Evolutionary conservation across 257 asterid species (phyloP).

Genomic region (Solanum virginianum): DNA sequence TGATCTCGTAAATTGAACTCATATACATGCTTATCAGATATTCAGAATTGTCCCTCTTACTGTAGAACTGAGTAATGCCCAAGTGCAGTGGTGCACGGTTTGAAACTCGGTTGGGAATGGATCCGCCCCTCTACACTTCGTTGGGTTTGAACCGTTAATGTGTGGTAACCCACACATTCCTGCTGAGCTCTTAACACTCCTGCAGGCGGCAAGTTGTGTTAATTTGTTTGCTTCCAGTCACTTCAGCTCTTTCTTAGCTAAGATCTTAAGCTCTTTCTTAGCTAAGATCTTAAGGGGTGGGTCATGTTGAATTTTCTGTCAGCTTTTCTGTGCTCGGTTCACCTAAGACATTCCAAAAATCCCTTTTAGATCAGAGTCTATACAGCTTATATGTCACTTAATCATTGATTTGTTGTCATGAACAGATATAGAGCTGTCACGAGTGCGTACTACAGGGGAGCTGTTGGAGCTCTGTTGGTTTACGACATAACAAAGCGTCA

Average conservation of each 20-base stretch:
- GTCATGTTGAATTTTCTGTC: background rate
- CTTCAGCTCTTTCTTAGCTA: background rate
- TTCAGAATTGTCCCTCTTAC: background rate
- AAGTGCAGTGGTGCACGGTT: background rate
- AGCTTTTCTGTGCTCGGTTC: background rate
- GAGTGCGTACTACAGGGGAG: constrained; percentile 77
- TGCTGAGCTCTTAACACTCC: background rate
- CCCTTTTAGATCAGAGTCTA: background rate
- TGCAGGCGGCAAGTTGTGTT: background rate
- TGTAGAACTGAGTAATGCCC: background rate
- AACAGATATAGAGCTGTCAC: constrained; percentile 78
- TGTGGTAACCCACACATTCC: background rate
- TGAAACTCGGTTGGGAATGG: background rate
- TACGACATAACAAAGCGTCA: constrained; percentile 63
- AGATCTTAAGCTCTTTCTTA: background rate
- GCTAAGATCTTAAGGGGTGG: background rate
- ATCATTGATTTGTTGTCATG: background rate
- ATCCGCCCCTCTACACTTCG: background rate
- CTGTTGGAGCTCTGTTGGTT: constrained; percentile 74
- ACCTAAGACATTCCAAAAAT: background rate
- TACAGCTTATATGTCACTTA: background rate
- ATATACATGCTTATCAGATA: background rate
- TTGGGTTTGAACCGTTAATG: background rate
- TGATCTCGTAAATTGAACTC: background rate
- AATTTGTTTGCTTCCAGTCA: background rate